Base-by-base conservation (phyloP, 495 filamentous ascomycete species). In the Bathelium albidoporum region DNA sequence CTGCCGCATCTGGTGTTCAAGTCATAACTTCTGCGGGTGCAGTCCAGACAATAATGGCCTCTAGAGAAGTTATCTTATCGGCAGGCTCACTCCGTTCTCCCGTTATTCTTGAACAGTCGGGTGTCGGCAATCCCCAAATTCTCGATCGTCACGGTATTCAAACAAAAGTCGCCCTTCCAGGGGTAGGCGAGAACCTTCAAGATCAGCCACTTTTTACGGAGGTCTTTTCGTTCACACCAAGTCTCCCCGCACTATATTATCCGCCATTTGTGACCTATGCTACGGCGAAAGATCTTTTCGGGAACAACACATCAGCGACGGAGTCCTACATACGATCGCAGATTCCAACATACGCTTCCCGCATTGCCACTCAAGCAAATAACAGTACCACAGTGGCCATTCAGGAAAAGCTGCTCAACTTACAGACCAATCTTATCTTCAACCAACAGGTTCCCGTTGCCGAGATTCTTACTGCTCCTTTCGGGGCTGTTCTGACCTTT, bases 171-270 rank as follows among this genome's bases (percentile, higher is more conserved):
- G 79, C 87, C 64, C 74, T 83, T 0, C 83, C 84, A 0, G 83
- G 81, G 14, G 85, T 89, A 0, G 87, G 87, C 43, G 75, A 76
- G n/a, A 89, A 89, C 70, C 73, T 89, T 1, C 84, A 87, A 61
- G 84, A 88, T 66, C 83, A 82, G 49, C 22, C 49, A 1, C 26
- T 28, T 16, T 2, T 28, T 11, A 16, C 10, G 0, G 9, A 28
- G 22, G 2, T 16, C 20, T 55, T 28, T 16, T 28, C 49, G 0
- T 28, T 55, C 29, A 28, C 49, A 16, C 49, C 16, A 24, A 55
- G 29, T 29, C 49, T 55, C 4, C 26, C 22, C 16, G 9, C 24
- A 55, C 26, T 24, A 9, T 9, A 26, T 10, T 55, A 10, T 9
- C 49, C 49, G 12, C 49, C 49, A 10, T 55, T 55, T 29, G 49